Evolutionary conservation across 2,329 filamentous ascomycete genomes (phyloP).

Genomic region (Septoria petroselini): DNA sequence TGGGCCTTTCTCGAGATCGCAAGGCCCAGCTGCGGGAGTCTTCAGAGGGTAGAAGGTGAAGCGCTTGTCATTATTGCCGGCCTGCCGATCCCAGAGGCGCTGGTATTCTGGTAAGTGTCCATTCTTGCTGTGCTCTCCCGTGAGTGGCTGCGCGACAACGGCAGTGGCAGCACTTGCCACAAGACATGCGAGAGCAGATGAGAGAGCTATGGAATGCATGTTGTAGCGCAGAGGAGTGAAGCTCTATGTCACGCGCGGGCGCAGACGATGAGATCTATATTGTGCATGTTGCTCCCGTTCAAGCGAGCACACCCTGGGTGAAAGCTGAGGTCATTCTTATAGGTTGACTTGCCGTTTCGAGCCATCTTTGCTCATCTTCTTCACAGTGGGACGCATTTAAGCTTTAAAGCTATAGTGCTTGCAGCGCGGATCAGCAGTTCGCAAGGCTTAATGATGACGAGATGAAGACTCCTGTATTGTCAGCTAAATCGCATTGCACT

Average conservation of each 20-base stretch:
- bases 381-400: neutral
- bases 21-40: conserved; percentile 21
- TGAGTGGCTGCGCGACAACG: neutral
- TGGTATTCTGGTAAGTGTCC: neutral
- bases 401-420: conserved; percentile 8
- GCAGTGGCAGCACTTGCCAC: neutral
- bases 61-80: conserved; percentile 2
- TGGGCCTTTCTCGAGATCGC: conserved; percentile 23
- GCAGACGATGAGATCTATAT: neutral
- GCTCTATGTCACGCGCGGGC: neutral
- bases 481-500: conserved; percentile 1
- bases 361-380: neutral
- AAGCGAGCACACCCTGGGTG: neutral
- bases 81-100: conserved; percentile 1
- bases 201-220: conserved; percentile 2
- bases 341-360: neutral
- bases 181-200: conserved; percentile 1
- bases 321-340: neutral
- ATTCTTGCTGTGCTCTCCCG: neutral
- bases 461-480: neutral
- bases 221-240: neutral
- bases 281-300: neutral
- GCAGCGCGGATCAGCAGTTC: conserved; percentile 1
- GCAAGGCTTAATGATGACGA: conserved; percentile 7
- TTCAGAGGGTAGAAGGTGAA: conserved; percentile 23